Base-by-base conservation (phyloP, 768 basidiomycete species). In the Pisolithus tinctorius region DNA sequence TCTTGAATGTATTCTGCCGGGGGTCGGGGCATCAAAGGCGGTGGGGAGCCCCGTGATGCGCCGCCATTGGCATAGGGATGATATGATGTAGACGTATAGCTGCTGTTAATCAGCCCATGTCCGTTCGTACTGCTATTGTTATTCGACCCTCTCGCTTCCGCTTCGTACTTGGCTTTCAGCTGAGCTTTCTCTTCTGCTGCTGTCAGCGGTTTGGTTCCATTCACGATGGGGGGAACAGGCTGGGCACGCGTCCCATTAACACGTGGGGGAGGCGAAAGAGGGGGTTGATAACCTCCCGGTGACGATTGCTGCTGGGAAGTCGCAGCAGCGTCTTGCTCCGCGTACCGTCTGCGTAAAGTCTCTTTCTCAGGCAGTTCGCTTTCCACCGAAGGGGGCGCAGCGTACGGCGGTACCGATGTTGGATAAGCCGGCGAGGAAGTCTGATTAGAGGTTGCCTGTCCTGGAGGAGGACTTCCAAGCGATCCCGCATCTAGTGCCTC, bases 141-240 rank as follows among this genome's bases (percentile, higher is more conserved):
- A 14, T 13, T 29, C 1, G 9, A 29, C 11, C 4, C 52, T 16
- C 55, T 66, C 30, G 85, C 79, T 57, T 82, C 78, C 1, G 74
- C 76, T 26, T 79, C 86, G 56, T 79, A 88, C 63, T 75, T 77
- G 4, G 84, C 83, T 36, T 70, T 73, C 10, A 91, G 64, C 51
- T 79, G 64, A 20, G 84, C 86, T 70, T 92, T 91, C 68, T 92
- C 89, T 58, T 91, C 88, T 0, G 80, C 82, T 3, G 89, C 88
- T 2, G 83, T 83, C 47, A 89, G 66, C 17, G 70, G 68, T 17
- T 57, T 64, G 25, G 55, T 55, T 6, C 65, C 58, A 36, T 60
- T 57, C 20, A 58, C 9, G 8, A 51, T 58, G 8, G 69, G 58
- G 4, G 68, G 64, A 2, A 62, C 59, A 17, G 69, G 66, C 6